Evolutionary conservation across 805 yeast genomes (phyloP), one percentile per base, ranked within the genome.

Genomic region (Candida dendrica): DNA sequence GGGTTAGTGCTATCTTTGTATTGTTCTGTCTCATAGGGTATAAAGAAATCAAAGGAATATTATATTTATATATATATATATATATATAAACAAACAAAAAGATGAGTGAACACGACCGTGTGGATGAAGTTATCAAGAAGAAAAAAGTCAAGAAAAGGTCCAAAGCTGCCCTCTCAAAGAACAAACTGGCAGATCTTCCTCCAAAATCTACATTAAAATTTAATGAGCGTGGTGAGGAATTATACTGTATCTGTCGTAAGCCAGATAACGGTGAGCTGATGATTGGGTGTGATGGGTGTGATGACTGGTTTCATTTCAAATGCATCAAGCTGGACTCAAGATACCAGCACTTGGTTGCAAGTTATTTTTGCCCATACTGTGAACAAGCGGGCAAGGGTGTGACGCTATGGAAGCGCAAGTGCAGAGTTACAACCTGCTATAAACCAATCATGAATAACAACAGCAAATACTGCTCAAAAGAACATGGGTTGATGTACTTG

Each of bases 231-330:
- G 68, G 81, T 18, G 84, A 81, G 48, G 86, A 81, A 50, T 64
- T 84, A 6, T 88, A 71, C 53, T 89, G 97, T 58, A 63, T 81
- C 0, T 89, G 97, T 58, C 71, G 93, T 32, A 74, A 72, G 46
- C 83, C 88, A 0, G 96, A 90, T 53, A 70, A 73, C 45, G 93
- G 90, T 2, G 81, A 77, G 44, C 64, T 89, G 57, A 90, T 90
- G 97, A 84, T 90, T n/a, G 87, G 84, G 0, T 89, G 97, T 58
- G 96, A 89, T 58, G 90, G 87, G 6, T 90, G 97, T 62, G 96
- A 88, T 54, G 96, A 87, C 44, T 90, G 97, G 97, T 90, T 73
- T 56, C 97, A 90, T 61, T 86, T 89, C 60, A 66, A 64, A 37
- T 90, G 97, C 58, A 75, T 89, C 72, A 71, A 71, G 40, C 56